Conservation (phyloP, 1,139 yeast species). For the Lodderomyces orthopsilosis region DNA sequence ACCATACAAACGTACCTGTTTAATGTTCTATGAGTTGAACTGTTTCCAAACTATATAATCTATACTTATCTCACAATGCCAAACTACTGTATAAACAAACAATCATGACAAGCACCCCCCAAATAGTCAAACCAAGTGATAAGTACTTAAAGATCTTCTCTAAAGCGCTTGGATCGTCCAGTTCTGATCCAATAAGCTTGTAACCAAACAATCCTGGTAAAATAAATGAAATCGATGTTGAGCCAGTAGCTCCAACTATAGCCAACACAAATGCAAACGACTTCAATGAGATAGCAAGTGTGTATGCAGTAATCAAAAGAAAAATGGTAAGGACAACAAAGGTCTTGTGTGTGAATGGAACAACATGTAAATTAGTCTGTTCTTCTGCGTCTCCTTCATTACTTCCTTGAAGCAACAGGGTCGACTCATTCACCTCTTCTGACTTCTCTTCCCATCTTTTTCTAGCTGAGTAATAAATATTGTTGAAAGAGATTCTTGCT, state of each 20-base stretch:
- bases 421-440: constrained; percentile 10
- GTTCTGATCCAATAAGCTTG: constrained; percentile 41
- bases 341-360: constrained; percentile 50
- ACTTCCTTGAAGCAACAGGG: constrained; percentile 11
- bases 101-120: constrained; percentile 45
- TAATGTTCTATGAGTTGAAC: neutral
- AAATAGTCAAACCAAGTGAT: constrained; percentile 33
- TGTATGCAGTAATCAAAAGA: constrained; percentile 44
- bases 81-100: constrained; percentile 40
- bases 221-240: constrained; percentile 57
- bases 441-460: constrained; percentile 7
- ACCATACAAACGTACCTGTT: too few species aligned
- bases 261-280: constrained; percentile 59
- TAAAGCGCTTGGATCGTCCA: constrained; percentile 21
- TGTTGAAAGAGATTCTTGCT: constrained; percentile 79
- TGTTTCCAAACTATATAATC: neutral
- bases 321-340: constrained; percentile 48
- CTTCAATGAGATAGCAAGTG: constrained; percentile 41
- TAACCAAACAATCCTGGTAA: constrained; percentile 60
- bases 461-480: constrained; percentile 57
- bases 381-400: constrained; percentile 12
- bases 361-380: constrained; percentile 21
- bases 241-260: constrained; percentile 60
- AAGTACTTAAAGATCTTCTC: constrained; percentile 25
- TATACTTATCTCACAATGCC: constrained; percentile 17